These are phyloP conservation scores for Talaromyces wortmannii DNA, from an alignment of 495 filamentous ascomycete species.

Conservation along the genomic window DNA sequence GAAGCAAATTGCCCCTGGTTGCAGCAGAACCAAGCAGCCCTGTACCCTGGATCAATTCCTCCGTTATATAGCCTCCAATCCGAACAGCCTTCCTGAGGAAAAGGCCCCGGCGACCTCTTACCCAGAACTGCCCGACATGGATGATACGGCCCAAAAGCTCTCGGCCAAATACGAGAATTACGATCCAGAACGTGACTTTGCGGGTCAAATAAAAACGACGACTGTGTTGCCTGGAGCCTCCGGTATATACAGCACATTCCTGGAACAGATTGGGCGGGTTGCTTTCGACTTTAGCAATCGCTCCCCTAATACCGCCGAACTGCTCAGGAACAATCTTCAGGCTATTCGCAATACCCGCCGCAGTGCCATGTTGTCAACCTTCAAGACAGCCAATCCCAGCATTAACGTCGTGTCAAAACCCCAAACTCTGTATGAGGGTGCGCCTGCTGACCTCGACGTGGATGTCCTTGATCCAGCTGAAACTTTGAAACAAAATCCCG, in stretches of 20 bases:
- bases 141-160: neutral
- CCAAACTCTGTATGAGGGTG: neutral
- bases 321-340: neutral
- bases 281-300: neutral
- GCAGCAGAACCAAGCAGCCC: neutral
- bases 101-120: neutral
- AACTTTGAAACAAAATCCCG: neutral
- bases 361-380: neutral
- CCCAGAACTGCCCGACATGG: neutral
- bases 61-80: neutral
- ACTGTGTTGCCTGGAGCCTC: neutral
- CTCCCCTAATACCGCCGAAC: neutral
- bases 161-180: neutral
- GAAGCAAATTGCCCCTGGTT: neutral
- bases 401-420: neutral
- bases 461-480: neutral
- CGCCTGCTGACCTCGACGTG: neutral
- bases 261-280: neutral
- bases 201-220: neutral
- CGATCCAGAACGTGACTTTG: neutral
- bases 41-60: conserved; percentile 1
- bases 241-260: neutral
- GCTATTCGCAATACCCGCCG: neutral
- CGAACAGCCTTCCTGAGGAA: neutral
- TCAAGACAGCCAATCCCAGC: neutral